Percentiles rank a stretch among this genome's conserved stretches.
Evolutionary conservation across 2,329 filamentous ascomycete species (phyloP).

Genomic region (Fusarium nodosum): DNA sequence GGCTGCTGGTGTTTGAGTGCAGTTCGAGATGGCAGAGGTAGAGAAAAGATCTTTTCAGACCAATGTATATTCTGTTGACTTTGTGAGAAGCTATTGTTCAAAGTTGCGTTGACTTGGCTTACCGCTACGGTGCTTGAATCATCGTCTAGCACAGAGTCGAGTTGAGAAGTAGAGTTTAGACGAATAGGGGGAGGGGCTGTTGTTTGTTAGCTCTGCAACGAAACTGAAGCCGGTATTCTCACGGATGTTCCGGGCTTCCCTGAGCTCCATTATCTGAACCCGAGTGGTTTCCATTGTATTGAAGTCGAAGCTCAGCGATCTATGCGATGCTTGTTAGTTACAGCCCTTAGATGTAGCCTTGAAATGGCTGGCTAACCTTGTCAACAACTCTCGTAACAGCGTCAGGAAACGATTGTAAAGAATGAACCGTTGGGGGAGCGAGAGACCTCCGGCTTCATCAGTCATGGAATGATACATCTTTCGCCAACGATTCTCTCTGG

Average conservation of each 20-base stretch:
- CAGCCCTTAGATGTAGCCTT: background rate
- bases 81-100: conserved; percentile 18
- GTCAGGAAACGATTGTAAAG: conserved; percentile 69
- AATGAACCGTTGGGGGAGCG: conserved; percentile 66
- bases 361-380: conserved; percentile 58
- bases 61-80: conserved; percentile 65
- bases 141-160: conserved; percentile 53
- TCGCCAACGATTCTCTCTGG: conserved; percentile 67
- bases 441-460: conserved; percentile 65
- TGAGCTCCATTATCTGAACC: conserved; percentile 64
- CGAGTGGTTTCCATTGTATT: conserved; percentile 66
- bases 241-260: conserved; percentile 68
- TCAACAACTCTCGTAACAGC: conserved; percentile 64
- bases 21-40: conserved; percentile 65
- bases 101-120: conserved; percentile 4
- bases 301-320: conserved; percentile 66
- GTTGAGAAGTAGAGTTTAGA: conserved; percentile 53
- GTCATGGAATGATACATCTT: conserved; percentile 70
- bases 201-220: conserved; percentile 24
- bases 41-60: conserved; percentile 72
- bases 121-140: conserved; percentile 41
- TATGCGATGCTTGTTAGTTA: conserved; percentile 48
- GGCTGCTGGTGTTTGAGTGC: conserved; percentile 59
- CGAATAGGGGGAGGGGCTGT: conserved; percentile 56
- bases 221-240: conserved; percentile 42